Conservation (phyloP, 192 early-diverging fungal species). For the Entomortierella beljakovae region DNA sequence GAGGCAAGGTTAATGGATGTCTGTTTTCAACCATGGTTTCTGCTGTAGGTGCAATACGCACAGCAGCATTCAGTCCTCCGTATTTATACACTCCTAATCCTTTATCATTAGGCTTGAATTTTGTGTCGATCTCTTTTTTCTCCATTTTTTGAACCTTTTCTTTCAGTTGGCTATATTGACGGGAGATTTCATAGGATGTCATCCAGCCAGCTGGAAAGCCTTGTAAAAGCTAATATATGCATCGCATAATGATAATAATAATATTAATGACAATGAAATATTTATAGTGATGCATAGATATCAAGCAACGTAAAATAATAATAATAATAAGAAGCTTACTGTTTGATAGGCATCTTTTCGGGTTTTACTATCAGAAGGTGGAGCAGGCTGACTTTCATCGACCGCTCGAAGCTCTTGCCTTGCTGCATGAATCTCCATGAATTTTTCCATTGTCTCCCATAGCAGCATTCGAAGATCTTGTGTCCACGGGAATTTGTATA, state of each 20-base stretch:
- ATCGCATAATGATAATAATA: background rate
- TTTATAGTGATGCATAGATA: background rate
- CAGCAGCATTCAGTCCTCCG: background rate
- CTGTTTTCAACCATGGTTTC: background rate
- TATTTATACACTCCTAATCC: no score
- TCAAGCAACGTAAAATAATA: background rate
- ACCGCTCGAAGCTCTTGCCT: conserved; percentile 23
- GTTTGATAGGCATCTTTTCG: conserved; percentile 62
- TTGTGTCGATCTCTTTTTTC: conserved; percentile 11
- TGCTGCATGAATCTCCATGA: conserved; percentile 43
- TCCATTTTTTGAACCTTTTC: conserved; percentile 52
- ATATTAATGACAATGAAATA: background rate
- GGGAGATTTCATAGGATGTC: conserved; percentile 65
- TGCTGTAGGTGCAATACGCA: background rate
- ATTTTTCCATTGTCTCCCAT: conserved; percentile 52
- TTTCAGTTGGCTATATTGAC: conserved; percentile 64
- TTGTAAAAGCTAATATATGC: conserved; percentile 47
- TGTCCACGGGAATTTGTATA: conserved; percentile 43
- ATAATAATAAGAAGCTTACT: conserved; percentile 32
- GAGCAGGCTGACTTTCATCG: conserved; percentile 22
- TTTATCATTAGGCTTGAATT: no score
- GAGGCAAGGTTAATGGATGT: no score
- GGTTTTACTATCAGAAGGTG: conserved; percentile 53
- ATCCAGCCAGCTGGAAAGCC: conserved; percentile 65
- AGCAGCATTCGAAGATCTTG: conserved; percentile 42